Conservation (phyloP, 2,329 filamentous ascomycete genomes). For the Alternaria solani region DNA sequence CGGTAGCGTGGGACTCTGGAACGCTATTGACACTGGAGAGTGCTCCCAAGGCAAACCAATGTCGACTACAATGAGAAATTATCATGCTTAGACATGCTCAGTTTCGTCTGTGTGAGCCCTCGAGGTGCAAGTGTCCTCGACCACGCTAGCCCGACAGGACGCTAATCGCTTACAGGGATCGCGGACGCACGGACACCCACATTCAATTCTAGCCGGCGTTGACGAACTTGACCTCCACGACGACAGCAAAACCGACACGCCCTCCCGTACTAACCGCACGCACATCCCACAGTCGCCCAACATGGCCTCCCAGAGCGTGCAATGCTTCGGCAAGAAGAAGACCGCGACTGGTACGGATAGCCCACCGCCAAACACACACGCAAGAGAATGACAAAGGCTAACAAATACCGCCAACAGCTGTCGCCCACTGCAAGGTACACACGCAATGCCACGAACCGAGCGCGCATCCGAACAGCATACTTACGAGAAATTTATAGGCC, state of each 20-base stretch:
- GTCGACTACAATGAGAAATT: not conserved
- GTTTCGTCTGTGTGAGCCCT: not conserved
- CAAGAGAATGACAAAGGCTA: conserved; percentile 43
- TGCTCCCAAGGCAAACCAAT: not conserved
- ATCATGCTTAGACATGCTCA: not conserved
- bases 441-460: conserved; percentile 30
- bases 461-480: conserved; percentile 35
- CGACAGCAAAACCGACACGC: conserved; percentile 35
- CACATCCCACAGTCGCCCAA: conserved; percentile 48
- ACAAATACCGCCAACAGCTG: conserved; percentile 64
- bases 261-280: conserved; percentile 42
- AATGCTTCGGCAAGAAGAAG: conserved; percentile 96
- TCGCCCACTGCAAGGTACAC: conserved; percentile 90
- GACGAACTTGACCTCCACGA: conserved; percentile 33
- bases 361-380: not conserved
- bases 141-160: conserved; percentile 7
- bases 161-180: conserved; percentile 22
- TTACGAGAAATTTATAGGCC: conserved; percentile 57
- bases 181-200: conserved; percentile 25
- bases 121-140: not conserved
- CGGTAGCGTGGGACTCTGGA: not conserved
- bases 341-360: conserved; percentile 57
- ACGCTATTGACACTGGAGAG: not conserved
- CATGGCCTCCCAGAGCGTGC: conserved; percentile 60
- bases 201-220: conserved; percentile 23